A percentile compares a stretch with the other conserved stretches of the same genome.
Conservation (phyloP, 495 filamentous ascomycete genomes). For the Stereocaulon alpinum region DNA sequence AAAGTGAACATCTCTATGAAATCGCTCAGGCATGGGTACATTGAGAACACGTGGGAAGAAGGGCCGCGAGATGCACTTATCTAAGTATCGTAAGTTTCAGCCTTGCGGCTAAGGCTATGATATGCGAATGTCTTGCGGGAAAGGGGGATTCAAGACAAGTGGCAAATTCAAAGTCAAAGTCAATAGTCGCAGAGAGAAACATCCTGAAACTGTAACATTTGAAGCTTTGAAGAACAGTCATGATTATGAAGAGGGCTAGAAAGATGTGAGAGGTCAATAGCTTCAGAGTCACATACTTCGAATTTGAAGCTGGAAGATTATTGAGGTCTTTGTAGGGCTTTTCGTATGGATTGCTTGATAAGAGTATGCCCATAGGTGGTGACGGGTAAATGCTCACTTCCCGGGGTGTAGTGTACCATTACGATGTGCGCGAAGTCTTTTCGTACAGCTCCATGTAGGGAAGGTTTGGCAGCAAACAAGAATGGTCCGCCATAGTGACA, state of each 20-base stretch:
- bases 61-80: neutral
- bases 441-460: too few relatives aligned
- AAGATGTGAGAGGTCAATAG: too few relatives aligned
- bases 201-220: neutral
- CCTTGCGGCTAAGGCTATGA: neutral
- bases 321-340: neutral
- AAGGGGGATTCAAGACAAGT: neutral
- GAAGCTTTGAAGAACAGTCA: neutral
- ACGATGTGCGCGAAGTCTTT: too few relatives aligned
- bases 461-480: too few relatives aligned
- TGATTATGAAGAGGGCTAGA: neutral
- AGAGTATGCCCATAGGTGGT: neutral
- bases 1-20: neutral
- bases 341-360: neutral
- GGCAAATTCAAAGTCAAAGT: neutral
- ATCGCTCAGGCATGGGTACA: too few relatives aligned
- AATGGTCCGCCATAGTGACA: too few relatives aligned
- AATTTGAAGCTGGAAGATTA: neutral
- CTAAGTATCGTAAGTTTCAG: too few relatives aligned
- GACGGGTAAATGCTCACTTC: neutral
- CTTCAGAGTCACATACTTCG: neutral
- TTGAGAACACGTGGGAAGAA: too few relatives aligned
- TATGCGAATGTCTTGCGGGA: neutral
- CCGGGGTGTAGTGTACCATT: too few relatives aligned
- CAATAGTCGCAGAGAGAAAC: neutral